Evolutionary conservation across 129 eudicot genomes (phyloP).

Genomic region (Escallonia rubra): DNA sequence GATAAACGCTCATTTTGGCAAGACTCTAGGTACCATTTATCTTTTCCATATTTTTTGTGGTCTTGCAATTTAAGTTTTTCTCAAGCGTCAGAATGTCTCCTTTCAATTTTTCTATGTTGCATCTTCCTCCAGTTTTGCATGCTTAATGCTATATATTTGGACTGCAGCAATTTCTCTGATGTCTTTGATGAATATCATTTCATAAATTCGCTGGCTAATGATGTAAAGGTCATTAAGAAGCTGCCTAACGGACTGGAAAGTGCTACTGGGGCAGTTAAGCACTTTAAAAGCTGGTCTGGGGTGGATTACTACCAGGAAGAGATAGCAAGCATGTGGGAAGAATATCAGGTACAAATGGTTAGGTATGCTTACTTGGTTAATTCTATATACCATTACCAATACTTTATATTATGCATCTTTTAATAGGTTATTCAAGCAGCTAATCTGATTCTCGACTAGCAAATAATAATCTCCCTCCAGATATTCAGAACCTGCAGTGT

Average conservation of each 20-base stretch:
- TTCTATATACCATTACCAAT: no score
- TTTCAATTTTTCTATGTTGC: no score
- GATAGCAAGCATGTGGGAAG: slow-evolving; percentile 80
- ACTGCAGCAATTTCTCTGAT: slow-evolving; percentile 93
- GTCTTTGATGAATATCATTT: slow-evolving; percentile 86
- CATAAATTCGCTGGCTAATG: slow-evolving; percentile 66
- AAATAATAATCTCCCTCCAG: slow-evolving; percentile 91
- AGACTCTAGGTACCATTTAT: slow-evolving; percentile 65
- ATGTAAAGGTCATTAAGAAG: slow-evolving; percentile 63
- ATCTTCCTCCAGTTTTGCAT: not conserved
- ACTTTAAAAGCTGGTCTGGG: slow-evolving; percentile 98
- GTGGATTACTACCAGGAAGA: slow-evolving; percentile 76
- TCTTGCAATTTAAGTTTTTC: no score
- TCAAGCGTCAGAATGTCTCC: no score
- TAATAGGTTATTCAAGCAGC: slow-evolving; percentile 93
- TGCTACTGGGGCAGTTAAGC: slow-evolving; percentile 90
- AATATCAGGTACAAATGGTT: slow-evolving; percentile 84
- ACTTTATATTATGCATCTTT: no score
- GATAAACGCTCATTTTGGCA: slow-evolving; percentile 97
- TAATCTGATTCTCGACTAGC: slow-evolving; percentile 94
- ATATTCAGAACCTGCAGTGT: slow-evolving; percentile 84
- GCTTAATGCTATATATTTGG: slow-evolving; percentile 11
- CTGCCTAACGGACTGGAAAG: slow-evolving; percentile 64
- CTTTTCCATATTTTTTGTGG: no score
- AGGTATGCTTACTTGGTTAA: no score